Percentiles rank a stretch among this genome's conserved stretches.
Evolutionary conservation across 441 rosid species (phyloP).

Genomic region (Biscutella laevigata): DNA sequence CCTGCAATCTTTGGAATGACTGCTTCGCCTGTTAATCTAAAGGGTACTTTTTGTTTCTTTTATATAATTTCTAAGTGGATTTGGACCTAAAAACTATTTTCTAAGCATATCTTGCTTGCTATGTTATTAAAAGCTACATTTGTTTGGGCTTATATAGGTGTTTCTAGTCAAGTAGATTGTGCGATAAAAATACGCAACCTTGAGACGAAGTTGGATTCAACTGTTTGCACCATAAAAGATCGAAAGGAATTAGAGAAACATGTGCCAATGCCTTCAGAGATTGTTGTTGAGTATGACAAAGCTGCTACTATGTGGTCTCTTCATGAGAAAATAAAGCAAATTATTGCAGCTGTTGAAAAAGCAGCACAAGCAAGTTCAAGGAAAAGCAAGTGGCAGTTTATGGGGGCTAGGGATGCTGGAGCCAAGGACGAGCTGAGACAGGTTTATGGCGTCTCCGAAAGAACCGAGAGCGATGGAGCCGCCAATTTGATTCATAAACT

Average conservation of each 20-base stretch:
- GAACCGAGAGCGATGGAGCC: conserved; percentile 98
- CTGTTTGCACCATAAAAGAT: conserved; percentile 87
- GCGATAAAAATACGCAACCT: conserved; percentile 96
- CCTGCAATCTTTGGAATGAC: conserved; percentile 99
- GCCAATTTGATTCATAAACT: conserved; percentile 93
- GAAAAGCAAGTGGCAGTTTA: conserved; percentile 97
- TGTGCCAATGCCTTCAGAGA: conserved; percentile 95
- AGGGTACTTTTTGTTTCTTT: conserved; percentile 44
- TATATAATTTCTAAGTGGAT: too few species aligned
- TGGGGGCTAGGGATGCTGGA: conserved; percentile 99
- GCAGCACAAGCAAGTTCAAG: conserved; percentile 84
- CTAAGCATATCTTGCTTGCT: conserved; percentile 3
- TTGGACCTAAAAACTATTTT: too few species aligned
- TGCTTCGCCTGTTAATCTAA: conserved; percentile 96
- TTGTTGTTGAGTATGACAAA: conserved; percentile 89
- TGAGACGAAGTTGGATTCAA: conserved; percentile 89
- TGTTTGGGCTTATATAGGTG: conserved; percentile 42
- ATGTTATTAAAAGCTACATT: background rate
- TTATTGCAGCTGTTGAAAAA: conserved; percentile 85
- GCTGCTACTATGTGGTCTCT: conserved; percentile 95
- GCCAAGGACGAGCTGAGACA: conserved; percentile 92
- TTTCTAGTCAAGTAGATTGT: conserved; percentile 95
- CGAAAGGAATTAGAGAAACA: conserved; percentile 96
- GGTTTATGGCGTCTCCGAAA: conserved; percentile 96
- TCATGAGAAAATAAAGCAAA: conserved; percentile 87